These are phyloP conservation scores for Mycena leptocephala DNA, from an alignment of 768 basidiomycete species.

Conservation along the genomic window DNA sequence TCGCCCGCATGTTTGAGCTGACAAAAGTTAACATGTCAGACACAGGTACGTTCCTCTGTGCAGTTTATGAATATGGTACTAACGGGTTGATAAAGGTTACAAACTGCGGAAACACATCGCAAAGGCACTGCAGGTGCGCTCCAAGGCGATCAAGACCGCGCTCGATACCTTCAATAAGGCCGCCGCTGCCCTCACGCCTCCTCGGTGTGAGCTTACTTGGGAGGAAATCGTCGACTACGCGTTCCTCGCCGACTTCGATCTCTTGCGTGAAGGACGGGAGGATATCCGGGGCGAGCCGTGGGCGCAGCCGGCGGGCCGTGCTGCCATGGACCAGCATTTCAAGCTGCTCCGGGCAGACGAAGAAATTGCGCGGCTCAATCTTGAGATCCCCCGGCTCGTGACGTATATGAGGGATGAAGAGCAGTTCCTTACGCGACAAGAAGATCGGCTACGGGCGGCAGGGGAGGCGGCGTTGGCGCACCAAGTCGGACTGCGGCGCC, in stretches of 20 bases:
- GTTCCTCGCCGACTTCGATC: background rate
- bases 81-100: background rate
- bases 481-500: background rate
- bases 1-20: background rate
- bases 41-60: background rate
- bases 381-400: conserved; percentile 35
- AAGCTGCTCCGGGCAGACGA: conserved; percentile 36
- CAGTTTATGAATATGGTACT: background rate
- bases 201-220: background rate
- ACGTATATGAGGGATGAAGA: conserved; percentile 33
- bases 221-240: background rate
- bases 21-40: background rate
- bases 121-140: background rate
- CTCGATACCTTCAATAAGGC: background rate
- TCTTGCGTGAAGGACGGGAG: background rate
- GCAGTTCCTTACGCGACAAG: background rate
- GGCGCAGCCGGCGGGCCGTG: too few species aligned
- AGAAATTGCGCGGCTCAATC: conserved; percentile 32
- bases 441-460: background rate
- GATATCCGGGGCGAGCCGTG: conserved; percentile 2
- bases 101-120: background rate
- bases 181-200: background rate
- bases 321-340: conserved; percentile 22
- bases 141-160: background rate
- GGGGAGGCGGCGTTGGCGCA: background rate